These are phyloP conservation scores for Diaporthe humulicola DNA, from an alignment of 2,329 filamentous ascomycete species.

Conservation along the genomic window DNA sequence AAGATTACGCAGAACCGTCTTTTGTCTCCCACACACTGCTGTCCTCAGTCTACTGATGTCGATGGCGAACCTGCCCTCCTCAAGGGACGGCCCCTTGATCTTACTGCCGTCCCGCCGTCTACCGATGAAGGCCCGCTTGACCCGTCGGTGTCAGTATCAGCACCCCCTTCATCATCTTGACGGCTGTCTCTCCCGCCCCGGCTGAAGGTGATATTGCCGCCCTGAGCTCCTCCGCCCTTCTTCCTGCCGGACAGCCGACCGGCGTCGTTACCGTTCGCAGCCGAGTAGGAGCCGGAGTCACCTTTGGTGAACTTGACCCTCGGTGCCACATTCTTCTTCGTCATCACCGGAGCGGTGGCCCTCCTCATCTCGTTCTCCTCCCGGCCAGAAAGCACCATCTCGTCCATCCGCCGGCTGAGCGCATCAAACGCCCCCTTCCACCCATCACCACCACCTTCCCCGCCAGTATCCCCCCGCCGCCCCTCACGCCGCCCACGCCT, in stretches of 20 bases:
- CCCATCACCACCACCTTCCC: neutral
- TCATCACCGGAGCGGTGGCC: neutral
- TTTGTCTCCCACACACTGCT: neutral
- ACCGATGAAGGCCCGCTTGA: neutral
- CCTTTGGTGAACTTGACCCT: neutral
- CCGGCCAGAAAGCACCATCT: slow-evolving; percentile 19
- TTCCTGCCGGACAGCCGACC: neutral
- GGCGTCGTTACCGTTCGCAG: neutral
- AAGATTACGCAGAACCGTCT: neutral
- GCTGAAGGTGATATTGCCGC: slow-evolving; percentile 3
- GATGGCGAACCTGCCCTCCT: slow-evolving; percentile 12
- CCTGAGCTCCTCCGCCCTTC: neutral
- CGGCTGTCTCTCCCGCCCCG: neutral
- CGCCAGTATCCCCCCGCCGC: neutral
- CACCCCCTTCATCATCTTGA: neutral
- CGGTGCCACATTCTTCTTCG: neutral
- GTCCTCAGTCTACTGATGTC: neutral
- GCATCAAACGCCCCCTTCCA: neutral
- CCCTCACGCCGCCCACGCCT: neutral
- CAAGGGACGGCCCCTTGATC: neutral
- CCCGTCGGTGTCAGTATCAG: slow-evolving; percentile 1
- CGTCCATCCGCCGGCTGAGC: slow-evolving; percentile 5
- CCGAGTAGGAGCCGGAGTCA: neutral
- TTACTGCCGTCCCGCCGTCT: neutral
- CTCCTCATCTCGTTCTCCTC: neutral